These are phyloP conservation scores for Mycosarcoma maydis DNA, from an alignment of 1,284 basidiomycete species.

Conservation along the genomic window DNA sequence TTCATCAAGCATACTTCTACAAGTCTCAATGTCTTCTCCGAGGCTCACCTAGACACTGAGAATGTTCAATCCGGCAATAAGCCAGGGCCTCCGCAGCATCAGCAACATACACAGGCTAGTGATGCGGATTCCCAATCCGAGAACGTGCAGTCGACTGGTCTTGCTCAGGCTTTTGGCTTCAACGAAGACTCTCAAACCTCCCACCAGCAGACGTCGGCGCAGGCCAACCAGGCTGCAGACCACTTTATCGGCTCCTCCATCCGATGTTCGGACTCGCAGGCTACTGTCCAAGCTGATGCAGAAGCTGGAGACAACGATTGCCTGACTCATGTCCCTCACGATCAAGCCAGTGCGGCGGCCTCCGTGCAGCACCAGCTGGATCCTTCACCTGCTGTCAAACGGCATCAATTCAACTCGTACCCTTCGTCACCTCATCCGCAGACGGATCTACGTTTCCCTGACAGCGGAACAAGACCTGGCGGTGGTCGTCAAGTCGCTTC, in stretches of 20 bases:
- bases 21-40: slow-evolving; percentile 4
- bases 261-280: slow-evolving; percentile 6
- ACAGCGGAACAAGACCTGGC: background rate
- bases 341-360: background rate
- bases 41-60: background rate
- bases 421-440: slow-evolving; percentile 24
- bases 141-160: slow-evolving; percentile 4
- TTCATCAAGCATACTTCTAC: slow-evolving; percentile 14
- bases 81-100: background rate
- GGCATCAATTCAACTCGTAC: slow-evolving; percentile 24
- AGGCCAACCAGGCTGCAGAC: background rate
- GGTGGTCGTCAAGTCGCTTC: slow-evolving; percentile 17
- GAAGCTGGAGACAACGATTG: background rate
- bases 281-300: slow-evolving; percentile 1
- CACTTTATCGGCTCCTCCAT: slow-evolving; percentile 1
- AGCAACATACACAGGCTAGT: slow-evolving; percentile 2
- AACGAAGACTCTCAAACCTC: slow-evolving; percentile 3
- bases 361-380: slow-evolving; percentile 10
- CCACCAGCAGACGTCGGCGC: background rate
- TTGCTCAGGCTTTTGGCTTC: slow-evolving; percentile 14
- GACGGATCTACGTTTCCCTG: slow-evolving; percentile 4
- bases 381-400: slow-evolving; percentile 7
- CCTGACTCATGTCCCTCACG: background rate
- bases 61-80: background rate
- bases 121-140: background rate